phyloP scores from a whole-genome alignment of 2,329 filamentous ascomycete genomes.

The Nannizziopsis barbatae region DNA sequence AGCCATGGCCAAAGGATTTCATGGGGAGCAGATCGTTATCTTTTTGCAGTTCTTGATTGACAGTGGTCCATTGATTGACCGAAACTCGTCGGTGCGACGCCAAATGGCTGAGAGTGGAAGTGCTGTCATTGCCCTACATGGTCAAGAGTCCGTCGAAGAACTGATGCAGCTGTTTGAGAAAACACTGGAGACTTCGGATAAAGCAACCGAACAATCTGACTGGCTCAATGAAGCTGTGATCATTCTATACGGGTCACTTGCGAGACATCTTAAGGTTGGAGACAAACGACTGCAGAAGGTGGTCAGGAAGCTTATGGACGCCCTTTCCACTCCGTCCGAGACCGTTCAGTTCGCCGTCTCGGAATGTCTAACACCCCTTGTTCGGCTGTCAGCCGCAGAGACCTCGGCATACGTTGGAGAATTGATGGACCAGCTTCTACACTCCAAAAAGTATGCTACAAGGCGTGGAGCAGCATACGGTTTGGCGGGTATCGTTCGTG shows the following conservation, averaged over 20 bases:
- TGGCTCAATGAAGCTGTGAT: slow-evolving; percentile 94
- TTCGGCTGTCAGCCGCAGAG: slow-evolving; percentile 67
- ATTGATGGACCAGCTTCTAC: slow-evolving; percentile 69
- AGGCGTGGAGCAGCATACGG: slow-evolving; percentile 92
- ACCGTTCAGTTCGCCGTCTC: slow-evolving; percentile 94
- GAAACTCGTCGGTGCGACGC: slow-evolving; percentile 61
- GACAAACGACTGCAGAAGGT: slow-evolving; percentile 81
- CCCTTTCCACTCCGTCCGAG: slow-evolving; percentile 87
- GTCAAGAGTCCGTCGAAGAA: slow-evolving; percentile 69
- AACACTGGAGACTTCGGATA: slow-evolving; percentile 75
- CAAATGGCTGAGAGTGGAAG: slow-evolving; percentile 91
- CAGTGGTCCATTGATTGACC: slow-evolving; percentile 75
- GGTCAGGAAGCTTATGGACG: slow-evolving; percentile 71
- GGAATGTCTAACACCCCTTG: slow-evolving; percentile 82
- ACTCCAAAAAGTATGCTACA: slow-evolving; percentile 81
- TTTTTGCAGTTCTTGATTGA: slow-evolving; percentile 82
- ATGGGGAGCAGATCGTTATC: slow-evolving; percentile 56
- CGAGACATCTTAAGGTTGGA: slow-evolving; percentile 72
- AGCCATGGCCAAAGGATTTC: slow-evolving; percentile 62
- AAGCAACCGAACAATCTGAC: slow-evolving; percentile 69
- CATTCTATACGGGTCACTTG: slow-evolving; percentile 90
- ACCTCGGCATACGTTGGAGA: slow-evolving; percentile 68
- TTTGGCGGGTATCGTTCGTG: slow-evolving; percentile 76
- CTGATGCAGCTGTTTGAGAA: slow-evolving; percentile 87
- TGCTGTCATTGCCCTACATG: slow-evolving; percentile 66